phyloP scores from a whole-genome alignment of 768 basidiomycete species.

The Xerocomellus amylosporus region DNA sequence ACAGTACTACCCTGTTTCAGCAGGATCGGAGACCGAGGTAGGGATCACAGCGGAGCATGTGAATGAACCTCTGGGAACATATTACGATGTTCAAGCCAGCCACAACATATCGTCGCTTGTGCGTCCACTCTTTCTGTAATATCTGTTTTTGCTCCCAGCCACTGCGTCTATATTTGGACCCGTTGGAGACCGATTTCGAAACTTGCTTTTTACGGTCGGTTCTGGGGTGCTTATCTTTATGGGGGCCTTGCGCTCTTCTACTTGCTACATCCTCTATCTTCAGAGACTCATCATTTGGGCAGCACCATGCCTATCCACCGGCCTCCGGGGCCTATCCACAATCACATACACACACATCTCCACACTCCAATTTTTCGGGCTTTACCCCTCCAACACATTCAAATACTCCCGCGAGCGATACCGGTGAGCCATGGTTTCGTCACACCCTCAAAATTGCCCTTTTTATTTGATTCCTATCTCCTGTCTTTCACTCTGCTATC shows the following conservation, averaged over 20 bases:
- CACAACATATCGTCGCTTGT: conserved; percentile 27
- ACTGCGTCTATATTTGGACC: no score
- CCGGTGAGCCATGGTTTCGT: conserved; percentile 20
- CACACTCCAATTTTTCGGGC: conserved; percentile 18
- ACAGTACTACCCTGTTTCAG: conserved; percentile 4
- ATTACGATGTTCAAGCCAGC: conserved; percentile 14
- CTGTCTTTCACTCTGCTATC: not conserved
- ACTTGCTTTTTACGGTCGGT: not conserved
- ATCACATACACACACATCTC: conserved; percentile 15
- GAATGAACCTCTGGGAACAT: conserved; percentile 5
- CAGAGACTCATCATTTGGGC: not conserved
- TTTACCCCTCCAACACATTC: conserved; percentile 26
- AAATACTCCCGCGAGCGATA: conserved; percentile 27
- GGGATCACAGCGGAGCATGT: conserved; percentile 21
- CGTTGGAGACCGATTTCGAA: not conserved
- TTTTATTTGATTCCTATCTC: not conserved
- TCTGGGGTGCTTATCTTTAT: not conserved
- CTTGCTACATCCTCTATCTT: not conserved
- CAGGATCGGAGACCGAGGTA: conserved; percentile 1
- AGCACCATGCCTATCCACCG: conserved; percentile 16
- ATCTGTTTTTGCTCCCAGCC: not conserved
- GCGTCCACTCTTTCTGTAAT: conserved; percentile 6
- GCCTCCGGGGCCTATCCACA: conserved; percentile 3
- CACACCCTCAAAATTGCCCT: not conserved
- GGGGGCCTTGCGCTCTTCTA: not conserved